Evolutionary conservation across 306 rosid genomes (phyloP), one percentile per base, ranked within the genome.

Genomic region (Vicia sativa): DNA sequence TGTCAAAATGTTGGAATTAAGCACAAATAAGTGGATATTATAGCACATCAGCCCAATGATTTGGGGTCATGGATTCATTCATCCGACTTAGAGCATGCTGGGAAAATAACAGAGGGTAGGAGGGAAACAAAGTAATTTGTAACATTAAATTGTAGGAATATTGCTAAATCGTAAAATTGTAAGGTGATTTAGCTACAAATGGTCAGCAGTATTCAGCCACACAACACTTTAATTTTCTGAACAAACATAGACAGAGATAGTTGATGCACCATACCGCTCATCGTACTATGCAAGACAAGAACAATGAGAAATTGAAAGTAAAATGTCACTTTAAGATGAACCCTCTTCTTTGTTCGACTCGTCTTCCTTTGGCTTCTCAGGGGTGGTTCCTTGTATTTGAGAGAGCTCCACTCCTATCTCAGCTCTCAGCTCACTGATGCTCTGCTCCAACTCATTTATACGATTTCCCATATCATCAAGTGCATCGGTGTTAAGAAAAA

Each of bases 391-490:
- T 5, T 93, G 96, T 46, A 93, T 83, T 31, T 95, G 93, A 60
- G 96, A 85, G 72, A 87, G 60, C 85, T 93, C 99, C 26, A 90
- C 87, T 12, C 99, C 99, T 91, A 93, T 93, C 84, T 93, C 99
- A 41, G 90, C 71, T 77, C 83, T 87, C 26, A 95, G 77, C 58
- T 95, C 97, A 7, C 78, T 88, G 77, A 95, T 84, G 88, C 97
- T 95, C 62, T 83, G 86, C 84, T 95, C 99, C 95, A 95, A 71
- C 72, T 95, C 99, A 54, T 83, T 88, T 66, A 95, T 95, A 45
- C 99, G 96, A 78, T 45, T 61, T 61, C 99, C 99, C 97, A 90
- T 90, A 74, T 93, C 99, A 71, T 93, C 97, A 37, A 93, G 99
- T 93, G 80, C 84, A 81, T 54, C 54, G 67, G 31, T 34, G 95